Conservation (phyloP, 805 yeast genomes). For the Danielia oregonensis region DNA sequence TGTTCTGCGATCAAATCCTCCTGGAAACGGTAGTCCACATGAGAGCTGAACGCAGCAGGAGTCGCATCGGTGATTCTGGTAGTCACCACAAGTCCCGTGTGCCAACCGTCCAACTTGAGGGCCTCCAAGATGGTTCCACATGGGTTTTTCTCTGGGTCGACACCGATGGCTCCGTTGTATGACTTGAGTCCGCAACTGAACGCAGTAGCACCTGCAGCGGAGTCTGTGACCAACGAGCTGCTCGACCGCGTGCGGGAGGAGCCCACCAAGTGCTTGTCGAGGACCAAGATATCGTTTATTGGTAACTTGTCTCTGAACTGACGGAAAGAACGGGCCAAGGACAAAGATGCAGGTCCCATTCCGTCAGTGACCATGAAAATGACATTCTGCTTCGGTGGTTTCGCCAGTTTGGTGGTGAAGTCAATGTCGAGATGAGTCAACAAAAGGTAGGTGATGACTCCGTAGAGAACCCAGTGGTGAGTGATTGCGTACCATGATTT, state of each 20-base stretch:
- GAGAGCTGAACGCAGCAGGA: conserved; percentile 86
- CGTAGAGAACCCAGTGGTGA: not conserved
- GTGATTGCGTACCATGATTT: conserved; percentile 1
- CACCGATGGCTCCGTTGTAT: conserved; percentile 92
- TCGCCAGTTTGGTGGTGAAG: conserved; percentile 1
- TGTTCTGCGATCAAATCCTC: conserved; percentile 87
- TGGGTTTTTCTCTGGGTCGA: conserved; percentile 61
- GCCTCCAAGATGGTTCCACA: conserved; percentile 90
- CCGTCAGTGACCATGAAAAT: conserved; percentile 92
- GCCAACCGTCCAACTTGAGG: conserved; percentile 72
- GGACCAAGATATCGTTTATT: conserved; percentile 50
- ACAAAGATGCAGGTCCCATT: conserved; percentile 88
- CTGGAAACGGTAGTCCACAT: conserved; percentile 68
- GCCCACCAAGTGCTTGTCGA: conserved; percentile 76
- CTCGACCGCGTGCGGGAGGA: conserved; percentile 80
- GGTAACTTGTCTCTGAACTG: conserved; percentile 57
- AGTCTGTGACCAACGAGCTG: conserved; percentile 78
- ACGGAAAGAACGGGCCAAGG: conserved; percentile 71
- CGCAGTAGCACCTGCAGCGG: conserved; percentile 97
- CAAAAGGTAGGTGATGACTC: not conserved
- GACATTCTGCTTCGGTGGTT: conserved; percentile 58
- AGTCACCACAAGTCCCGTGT: conserved; percentile 89
- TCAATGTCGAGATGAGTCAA: conserved; percentile 1
- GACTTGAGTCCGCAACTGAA: conserved; percentile 81
- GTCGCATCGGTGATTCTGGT: conserved; percentile 94